Evolutionary conservation across 1,284 basidiomycete genomes (phyloP).

Genomic region (Pholiota adiposa): DNA sequence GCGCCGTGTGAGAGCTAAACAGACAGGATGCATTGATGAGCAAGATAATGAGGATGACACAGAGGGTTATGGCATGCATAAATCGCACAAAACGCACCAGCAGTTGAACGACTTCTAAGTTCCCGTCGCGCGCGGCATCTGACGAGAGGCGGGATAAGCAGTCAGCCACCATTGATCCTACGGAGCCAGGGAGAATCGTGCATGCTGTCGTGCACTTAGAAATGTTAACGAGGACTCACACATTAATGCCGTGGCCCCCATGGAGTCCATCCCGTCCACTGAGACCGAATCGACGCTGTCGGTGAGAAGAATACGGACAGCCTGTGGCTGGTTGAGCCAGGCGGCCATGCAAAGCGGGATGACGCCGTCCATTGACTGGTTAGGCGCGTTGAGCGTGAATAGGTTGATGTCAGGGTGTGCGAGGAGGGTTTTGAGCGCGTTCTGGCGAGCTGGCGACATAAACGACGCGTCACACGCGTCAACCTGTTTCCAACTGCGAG

Average conservation of each 20-base stretch:
- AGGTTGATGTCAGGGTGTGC: slow-evolving; percentile 60
- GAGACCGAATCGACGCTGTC: slow-evolving; percentile 61
- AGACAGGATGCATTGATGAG: slow-evolving; percentile 1
- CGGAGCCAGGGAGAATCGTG: slow-evolving; percentile 11
- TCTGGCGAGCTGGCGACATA: slow-evolving; percentile 57
- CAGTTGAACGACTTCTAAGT: slow-evolving; percentile 59
- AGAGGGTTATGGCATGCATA: no score
- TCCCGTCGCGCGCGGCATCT: slow-evolving; percentile 78
- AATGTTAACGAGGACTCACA: no score
- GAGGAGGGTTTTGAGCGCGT: slow-evolving; percentile 56
- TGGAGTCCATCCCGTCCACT: slow-evolving; percentile 71
- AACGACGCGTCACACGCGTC: slow-evolving; percentile 71
- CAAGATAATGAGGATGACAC: background rate
- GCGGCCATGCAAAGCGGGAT: slow-evolving; percentile 76
- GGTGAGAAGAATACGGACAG: slow-evolving; percentile 62
- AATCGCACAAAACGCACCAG: slow-evolving; percentile 53
- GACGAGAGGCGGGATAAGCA: slow-evolving; percentile 26
- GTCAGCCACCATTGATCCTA: slow-evolving; percentile 13
- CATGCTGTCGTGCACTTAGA: no score
- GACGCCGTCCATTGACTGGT: slow-evolving; percentile 65
- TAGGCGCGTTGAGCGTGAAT: slow-evolving; percentile 65
- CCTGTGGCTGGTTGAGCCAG: slow-evolving; percentile 66
- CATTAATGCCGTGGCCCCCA: slow-evolving; percentile 78
- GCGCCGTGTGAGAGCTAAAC: slow-evolving; percentile 66
- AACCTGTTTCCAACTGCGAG: slow-evolving; percentile 60